Evolutionary conservation across 2,329 filamentous ascomycete genomes (phyloP).

Genomic region (Harringtonia lauricola): DNA sequence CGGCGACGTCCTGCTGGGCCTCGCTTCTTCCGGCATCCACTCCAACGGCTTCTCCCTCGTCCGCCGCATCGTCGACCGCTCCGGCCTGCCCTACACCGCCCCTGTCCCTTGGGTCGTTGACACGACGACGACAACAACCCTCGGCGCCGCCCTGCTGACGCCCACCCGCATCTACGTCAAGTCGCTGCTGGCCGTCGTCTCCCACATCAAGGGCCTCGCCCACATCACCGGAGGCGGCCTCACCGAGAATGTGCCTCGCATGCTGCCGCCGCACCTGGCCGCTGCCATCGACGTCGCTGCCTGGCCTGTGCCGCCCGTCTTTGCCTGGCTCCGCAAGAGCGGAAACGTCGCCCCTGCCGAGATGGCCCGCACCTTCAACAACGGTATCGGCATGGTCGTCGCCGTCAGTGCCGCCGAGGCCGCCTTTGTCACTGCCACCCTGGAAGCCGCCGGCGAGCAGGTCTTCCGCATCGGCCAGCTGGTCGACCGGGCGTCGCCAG

Average conservation of each 20-base stretch:
- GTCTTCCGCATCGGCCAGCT: conserved; percentile 69
- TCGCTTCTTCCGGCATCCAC: conserved; percentile 79
- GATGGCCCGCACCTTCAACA: conserved; percentile 92
- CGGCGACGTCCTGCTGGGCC: conserved; percentile 77
- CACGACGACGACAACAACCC: conserved; percentile 28
- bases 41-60: conserved; percentile 98
- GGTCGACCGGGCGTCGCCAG: conserved; percentile 36
- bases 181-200: conserved; percentile 53
- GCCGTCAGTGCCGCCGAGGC: conserved; percentile 68
- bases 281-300: conserved; percentile 68
- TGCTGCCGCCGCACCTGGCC: conserved; percentile 68
- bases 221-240: conserved; percentile 96
- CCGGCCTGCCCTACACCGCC: conserved; percentile 60
- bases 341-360: conserved; percentile 65
- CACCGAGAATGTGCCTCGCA: conserved; percentile 86
- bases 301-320: conserved; percentile 70
- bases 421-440: conserved; percentile 43
- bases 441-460: conserved; percentile 61
- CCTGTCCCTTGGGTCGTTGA: conserved; percentile 54
- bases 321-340: conserved; percentile 70
- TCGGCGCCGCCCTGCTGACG: conserved; percentile 72
- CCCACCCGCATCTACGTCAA: conserved; percentile 93
- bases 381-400: conserved; percentile 89
- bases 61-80: conserved; percentile 69
- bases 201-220: conserved; percentile 78